Evolutionary conservation across 768 basidiomycete genomes (phyloP).

Genomic region (Pulveroboletus ravenelii): DNA sequence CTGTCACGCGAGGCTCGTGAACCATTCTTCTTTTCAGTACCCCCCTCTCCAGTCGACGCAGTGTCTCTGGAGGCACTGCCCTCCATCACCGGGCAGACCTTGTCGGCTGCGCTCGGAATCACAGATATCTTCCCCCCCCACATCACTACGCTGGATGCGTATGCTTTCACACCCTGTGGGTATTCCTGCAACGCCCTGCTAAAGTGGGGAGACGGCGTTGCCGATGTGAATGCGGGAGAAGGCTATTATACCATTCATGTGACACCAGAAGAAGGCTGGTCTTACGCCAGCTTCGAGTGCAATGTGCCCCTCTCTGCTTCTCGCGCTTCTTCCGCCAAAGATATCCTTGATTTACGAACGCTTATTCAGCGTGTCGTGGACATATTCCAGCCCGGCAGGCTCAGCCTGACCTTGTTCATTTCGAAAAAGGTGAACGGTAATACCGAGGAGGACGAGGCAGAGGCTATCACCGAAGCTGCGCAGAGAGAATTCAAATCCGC

Average conservation of each 20-base stretch:
- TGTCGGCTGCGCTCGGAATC: constrained; percentile 76
- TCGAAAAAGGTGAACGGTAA: constrained; percentile 53
- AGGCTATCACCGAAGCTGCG: constrained; percentile 61
- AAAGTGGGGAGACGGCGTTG: constrained; percentile 44
- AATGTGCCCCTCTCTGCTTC: constrained; percentile 70
- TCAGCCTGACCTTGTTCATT: constrained; percentile 88
- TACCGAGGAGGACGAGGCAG: constrained; percentile 42
- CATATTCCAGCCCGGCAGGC: constrained; percentile 87
- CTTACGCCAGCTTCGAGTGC: constrained; percentile 98
- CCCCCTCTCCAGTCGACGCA: constrained; percentile 45
- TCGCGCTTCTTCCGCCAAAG: constrained; percentile 25
- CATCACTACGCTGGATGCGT: constrained; percentile 84
- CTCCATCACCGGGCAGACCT: constrained; percentile 26
- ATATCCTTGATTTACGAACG: constrained; percentile 71
- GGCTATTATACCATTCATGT: constrained; percentile 99
- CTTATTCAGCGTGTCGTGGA: constrained; percentile 84
- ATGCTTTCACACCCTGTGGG: constrained; percentile 92
- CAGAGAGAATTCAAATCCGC: constrained; percentile 73
- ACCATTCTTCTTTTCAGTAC: constrained; percentile 63
- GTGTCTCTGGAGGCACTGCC: constrained; percentile 37
- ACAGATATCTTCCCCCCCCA: constrained; percentile 73
- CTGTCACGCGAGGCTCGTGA: constrained; percentile 70
- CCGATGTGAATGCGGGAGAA: constrained; percentile 46
- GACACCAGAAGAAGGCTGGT: constrained; percentile 97
- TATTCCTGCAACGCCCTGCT: constrained; percentile 92